A percentile compares a stretch with the other conserved stretches of the same genome.
These are phyloP conservation scores for Prototheca stagnorum DNA, from an alignment of 163 green algal species.

Conservation along the genomic window DNA sequence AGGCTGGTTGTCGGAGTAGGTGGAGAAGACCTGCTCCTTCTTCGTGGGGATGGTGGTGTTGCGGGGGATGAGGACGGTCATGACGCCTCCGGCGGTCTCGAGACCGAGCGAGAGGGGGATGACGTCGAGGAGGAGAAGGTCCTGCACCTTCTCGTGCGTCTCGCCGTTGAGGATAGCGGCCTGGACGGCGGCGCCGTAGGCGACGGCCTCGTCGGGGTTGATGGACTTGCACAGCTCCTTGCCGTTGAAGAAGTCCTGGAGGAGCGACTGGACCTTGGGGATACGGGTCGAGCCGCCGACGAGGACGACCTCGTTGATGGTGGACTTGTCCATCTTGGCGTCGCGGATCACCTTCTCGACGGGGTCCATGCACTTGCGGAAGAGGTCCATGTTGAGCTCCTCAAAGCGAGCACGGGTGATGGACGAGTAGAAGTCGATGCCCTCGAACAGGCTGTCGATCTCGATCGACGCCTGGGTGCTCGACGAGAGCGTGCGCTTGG, in stretches of 20 bases:
- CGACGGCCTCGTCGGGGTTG: slow-evolving; percentile 98
- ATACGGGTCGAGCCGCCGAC: slow-evolving; percentile 84
- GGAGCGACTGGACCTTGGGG: slow-evolving; percentile 76
- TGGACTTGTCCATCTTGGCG: slow-evolving; percentile 75
- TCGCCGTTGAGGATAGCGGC: slow-evolving; percentile 65
- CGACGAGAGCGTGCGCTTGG: slow-evolving; percentile 77
- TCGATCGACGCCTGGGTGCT: slow-evolving; percentile 88
- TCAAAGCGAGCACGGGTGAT: slow-evolving; percentile 47
- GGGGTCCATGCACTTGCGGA: slow-evolving; percentile 97
- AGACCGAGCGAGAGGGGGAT: slow-evolving; percentile 81
- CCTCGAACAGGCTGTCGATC: slow-evolving; percentile 94
- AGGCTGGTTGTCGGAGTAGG: slow-evolving; percentile 88
- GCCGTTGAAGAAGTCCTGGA: slow-evolving; percentile 92
- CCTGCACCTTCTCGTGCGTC: slow-evolving; percentile 45
- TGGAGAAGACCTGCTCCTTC: slow-evolving; percentile 98
- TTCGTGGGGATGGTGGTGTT: slow-evolving; percentile 98
- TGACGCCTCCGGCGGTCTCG: slow-evolving; percentile 88
- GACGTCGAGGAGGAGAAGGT: slow-evolving; percentile 91
- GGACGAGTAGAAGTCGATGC: slow-evolving; percentile 57
- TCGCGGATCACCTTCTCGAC: slow-evolving; percentile 66
- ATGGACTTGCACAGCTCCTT: slow-evolving; percentile 98
- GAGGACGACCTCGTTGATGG: slow-evolving; percentile 83
- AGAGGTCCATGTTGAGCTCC: slow-evolving; percentile 95
- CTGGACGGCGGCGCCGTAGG: slow-evolving; percentile 85
- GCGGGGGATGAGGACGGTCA: slow-evolving; percentile 82